Evolutionary conservation across 176 grass and related monocot species (phyloP), one percentile per base, ranked within the genome.

Genomic region (Eleusine coracana): DNA sequence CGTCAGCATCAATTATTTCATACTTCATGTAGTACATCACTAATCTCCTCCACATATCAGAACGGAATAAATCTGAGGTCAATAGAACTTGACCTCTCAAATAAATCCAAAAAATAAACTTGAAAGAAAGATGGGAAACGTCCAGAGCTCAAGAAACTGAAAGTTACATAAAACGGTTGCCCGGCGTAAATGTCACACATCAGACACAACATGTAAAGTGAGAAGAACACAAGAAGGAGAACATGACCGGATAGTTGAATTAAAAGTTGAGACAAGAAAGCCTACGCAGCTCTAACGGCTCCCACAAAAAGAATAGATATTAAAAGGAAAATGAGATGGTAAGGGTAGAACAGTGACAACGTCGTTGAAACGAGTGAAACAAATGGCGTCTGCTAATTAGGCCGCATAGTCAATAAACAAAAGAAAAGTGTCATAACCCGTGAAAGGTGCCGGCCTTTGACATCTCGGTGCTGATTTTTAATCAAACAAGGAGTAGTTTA

Each of bases 361-460:
- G 5, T 18, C 45, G 14, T 36, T 56, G 74, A 64, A 36, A 55
- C 3, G 44, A 51, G 73, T 55, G 56, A 59, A 86, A 68, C 78
- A 82, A 71, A 49, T 86, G 83, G 78, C 74, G 29, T 73, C 28
- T 61, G 74, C 67, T 66, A 71, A 82, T 82, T 78, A 82, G 59
- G 29, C 67, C 12, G 58, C 79, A 25, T 25, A 73, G 67, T 82
- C 36, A 40, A 71, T 71, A 84, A 61, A 80, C 17, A 70, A 28
- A 49, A 21, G 31, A 63, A 54, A 71, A 76, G 66, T 46, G 52
- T 34, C 49, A 10, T 25, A 73, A 10, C 52, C 28, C 9, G 27
- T 54, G 66, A 71, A 89, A 89, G 82, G 55, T 65, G 71, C 55
- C 44, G 58, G 45, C 58, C 72, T 89, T 89, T 76, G 83, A 62